Evolutionary conservation across 441 rosid genomes (phyloP).

Genomic region (Gossypium gossypioides): DNA sequence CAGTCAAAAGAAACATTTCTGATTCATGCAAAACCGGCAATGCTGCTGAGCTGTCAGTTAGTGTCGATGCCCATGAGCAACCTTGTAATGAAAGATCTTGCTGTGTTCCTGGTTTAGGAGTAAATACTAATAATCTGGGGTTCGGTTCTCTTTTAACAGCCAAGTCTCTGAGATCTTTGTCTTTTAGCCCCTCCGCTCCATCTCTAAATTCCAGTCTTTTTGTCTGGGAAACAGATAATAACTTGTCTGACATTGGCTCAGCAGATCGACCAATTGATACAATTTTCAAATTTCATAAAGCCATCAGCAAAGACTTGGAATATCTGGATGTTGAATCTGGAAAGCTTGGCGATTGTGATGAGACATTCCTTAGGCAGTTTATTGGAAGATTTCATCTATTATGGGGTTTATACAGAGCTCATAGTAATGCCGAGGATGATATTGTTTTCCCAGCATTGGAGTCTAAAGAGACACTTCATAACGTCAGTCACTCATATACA

Average conservation of each 20-base stretch:
- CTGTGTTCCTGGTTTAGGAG: conserved; percentile 62
- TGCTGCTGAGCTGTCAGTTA: conserved; percentile 19
- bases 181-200: conserved; percentile 48
- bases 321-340: conserved; percentile 67
- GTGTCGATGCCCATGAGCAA: conserved; percentile 21
- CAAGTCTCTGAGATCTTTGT: conserved; percentile 49
- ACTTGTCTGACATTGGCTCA: conserved; percentile 32
- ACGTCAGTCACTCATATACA: conserved; percentile 68
- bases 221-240: conserved; percentile 54
- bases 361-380: conserved; percentile 51
- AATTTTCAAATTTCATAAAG: conserved; percentile 66
- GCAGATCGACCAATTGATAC: conserved; percentile 60
- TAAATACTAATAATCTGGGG: conserved; percentile 41
- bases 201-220: conserved; percentile 61
- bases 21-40: conserved; percentile 23
- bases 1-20: conserved; percentile 27
- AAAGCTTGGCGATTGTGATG: conserved; percentile 52
- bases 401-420: conserved; percentile 72
- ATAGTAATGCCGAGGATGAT: conserved; percentile 76
- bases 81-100: conserved; percentile 35
- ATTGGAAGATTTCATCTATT: conserved; percentile 58
- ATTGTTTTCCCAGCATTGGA: conserved; percentile 67
- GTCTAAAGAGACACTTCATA: conserved; percentile 65
- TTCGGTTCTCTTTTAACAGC: conserved; percentile 45
- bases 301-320: conserved; percentile 70